Conservation (phyloP, 257 asterid species). For the Solanum clarkiae region DNA sequence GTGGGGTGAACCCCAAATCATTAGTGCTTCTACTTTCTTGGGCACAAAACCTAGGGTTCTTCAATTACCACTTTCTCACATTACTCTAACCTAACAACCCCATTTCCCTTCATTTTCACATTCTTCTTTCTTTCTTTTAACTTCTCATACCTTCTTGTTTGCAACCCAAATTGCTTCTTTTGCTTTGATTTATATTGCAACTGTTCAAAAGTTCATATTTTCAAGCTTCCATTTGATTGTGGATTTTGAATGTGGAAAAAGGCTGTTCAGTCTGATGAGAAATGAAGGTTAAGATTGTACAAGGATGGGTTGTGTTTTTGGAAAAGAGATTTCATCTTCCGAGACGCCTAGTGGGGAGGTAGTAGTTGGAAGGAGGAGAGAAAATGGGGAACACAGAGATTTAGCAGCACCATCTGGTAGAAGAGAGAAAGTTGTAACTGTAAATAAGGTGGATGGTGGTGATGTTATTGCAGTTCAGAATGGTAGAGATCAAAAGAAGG, state of each 20-base stretch:
- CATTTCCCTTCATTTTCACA: background rate
- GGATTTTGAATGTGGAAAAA: slow-evolving; percentile 25
- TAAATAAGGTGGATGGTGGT: slow-evolving; percentile 22
- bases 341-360: slow-evolving; percentile 37
- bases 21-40: slow-evolving; percentile 47
- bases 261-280: slow-evolving; percentile 38
- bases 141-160: background rate
- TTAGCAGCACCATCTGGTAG: slow-evolving; percentile 38
- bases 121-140: background rate
- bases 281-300: slow-evolving; percentile 49
- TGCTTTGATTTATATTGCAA: background rate
- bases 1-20: slow-evolving; percentile 37
- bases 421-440: slow-evolving; percentile 48
- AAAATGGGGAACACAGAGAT: slow-evolving; percentile 35
- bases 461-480: slow-evolving; percentile 32
- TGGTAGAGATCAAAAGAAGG: slow-evolving; percentile 39
- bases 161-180: slow-evolving; percentile 8
- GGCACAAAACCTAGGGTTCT: slow-evolving; percentile 45
- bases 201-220: background rate
- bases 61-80: slow-evolving; percentile 6
- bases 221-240: background rate
- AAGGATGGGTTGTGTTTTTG: slow-evolving; percentile 87
- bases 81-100: background rate
- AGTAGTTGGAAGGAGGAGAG: slow-evolving; percentile 34
- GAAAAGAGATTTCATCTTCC: slow-evolving; percentile 56